phyloP scores from a whole-genome alignment of 495 filamentous ascomycete species.

The Rostrohypoxylon terebratum region DNA sequence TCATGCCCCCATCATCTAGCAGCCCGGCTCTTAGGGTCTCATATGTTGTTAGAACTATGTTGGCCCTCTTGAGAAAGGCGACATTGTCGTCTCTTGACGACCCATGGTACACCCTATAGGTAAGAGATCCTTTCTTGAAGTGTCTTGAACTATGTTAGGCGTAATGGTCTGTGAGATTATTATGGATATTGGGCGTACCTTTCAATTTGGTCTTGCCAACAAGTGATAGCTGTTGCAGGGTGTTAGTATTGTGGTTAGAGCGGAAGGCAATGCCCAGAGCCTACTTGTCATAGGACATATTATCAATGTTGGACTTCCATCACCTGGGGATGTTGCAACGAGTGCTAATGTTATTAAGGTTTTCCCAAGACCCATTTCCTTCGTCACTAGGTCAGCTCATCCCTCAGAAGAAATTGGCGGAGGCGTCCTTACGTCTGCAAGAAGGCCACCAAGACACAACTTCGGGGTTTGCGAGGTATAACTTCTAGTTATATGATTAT shows the following conservation, averaged over 20 bases:
- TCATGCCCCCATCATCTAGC: not conserved
- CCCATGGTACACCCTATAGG: slow-evolving; percentile 54
- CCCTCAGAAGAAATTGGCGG: not conserved
- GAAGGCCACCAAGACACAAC: slow-evolving; percentile 33
- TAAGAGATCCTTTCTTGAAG: slow-evolving; percentile 39
- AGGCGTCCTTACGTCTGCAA: slow-evolving; percentile 25
- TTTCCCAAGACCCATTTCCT: slow-evolving; percentile 38
- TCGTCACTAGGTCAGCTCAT: not conserved
- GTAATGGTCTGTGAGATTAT: not conserved
- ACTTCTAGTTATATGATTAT: slow-evolving; percentile 26
- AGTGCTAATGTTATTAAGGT: slow-evolving; percentile 26
- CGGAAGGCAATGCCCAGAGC: not conserved
- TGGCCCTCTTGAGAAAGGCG: slow-evolving; percentile 40
- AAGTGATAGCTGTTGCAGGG: slow-evolving; percentile 33
- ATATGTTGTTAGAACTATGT: slow-evolving; percentile 59
- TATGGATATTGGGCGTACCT: slow-evolving; percentile 29
- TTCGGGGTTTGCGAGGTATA: slow-evolving; percentile 1
- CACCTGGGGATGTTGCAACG: slow-evolving; percentile 12
- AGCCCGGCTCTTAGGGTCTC: slow-evolving; percentile 51
- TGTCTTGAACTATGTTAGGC: slow-evolving; percentile 37
- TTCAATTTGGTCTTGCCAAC: slow-evolving; percentile 49
- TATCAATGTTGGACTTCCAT: slow-evolving; percentile 10
- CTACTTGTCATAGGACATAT: slow-evolving; percentile 28
- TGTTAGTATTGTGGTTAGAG: not conserved
- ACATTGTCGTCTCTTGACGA: slow-evolving; percentile 28